Percentiles rank a stretch among this genome's conserved stretches.
These are phyloP conservation scores for Backusella morwellensis DNA, from an alignment of 192 early-diverging fungal genomes.

Conservation along the genomic window DNA sequence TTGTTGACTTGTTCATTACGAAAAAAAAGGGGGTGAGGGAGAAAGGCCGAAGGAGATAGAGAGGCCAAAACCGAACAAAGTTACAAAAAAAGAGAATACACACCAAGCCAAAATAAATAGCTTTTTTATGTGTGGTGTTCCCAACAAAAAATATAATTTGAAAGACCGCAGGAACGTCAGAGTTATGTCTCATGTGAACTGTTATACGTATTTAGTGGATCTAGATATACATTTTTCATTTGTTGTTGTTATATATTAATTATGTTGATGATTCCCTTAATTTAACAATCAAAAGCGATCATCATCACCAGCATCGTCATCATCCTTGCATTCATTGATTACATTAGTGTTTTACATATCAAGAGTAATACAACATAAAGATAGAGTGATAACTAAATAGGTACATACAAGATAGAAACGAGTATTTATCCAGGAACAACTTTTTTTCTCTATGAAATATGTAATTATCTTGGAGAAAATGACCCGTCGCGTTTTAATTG, in stretches of 20 bases:
- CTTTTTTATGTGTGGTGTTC: neutral
- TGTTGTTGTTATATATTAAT: neutral
- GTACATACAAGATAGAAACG: neutral
- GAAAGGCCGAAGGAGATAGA: neutral
- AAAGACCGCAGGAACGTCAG: neutral
- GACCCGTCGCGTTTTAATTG: neutral
- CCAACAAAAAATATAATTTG: neutral
- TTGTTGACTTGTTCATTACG: neutral
- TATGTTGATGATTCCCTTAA: neutral
- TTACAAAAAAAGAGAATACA: neutral
- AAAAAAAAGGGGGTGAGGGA: neutral
- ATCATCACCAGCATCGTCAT: neutral
- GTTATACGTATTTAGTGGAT: neutral
- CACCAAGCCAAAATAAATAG: neutral
- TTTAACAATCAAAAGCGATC: neutral
- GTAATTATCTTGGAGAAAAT: neutral
- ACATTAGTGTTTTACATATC: too few relatives aligned
- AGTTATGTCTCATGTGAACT: constrained; percentile 28
- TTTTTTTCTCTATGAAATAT: neutral
- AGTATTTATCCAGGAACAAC: neutral
- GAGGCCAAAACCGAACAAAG: constrained; percentile 1
- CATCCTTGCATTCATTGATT: neutral
- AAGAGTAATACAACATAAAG: too few relatives aligned
- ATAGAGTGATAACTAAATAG: too few relatives aligned
- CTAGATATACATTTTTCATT: neutral